Evolutionary conservation across 148 eudicot species (phyloP).

Genomic region (Rhododendron mucronatum): DNA sequence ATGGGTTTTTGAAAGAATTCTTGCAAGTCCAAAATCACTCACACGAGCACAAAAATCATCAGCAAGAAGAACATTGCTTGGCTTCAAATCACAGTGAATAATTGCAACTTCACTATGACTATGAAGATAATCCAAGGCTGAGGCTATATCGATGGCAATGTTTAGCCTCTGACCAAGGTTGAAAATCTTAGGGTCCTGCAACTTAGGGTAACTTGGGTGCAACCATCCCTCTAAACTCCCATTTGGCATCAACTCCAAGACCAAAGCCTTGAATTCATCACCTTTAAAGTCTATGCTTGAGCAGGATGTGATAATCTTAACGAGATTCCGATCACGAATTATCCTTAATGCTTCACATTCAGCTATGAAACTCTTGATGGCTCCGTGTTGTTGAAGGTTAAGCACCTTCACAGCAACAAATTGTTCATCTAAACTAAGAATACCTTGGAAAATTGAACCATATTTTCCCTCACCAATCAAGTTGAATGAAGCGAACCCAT

Average conservation of each 20-base stretch:
- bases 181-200: background rate
- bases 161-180: background rate
- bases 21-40: no score
- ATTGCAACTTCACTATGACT: no score
- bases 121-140: constrained; percentile 11
- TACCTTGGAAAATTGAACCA: constrained; percentile 3
- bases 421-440: background rate
- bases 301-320: constrained; percentile 13
- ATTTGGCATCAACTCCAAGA: constrained; percentile 14
- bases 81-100: no score
- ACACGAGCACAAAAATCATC: no score
- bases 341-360: constrained; percentile 13
- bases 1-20: no score
- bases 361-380: constrained; percentile 1
- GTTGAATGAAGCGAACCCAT: background rate
- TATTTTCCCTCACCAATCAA: constrained; percentile 8
- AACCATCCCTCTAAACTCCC: constrained; percentile 17
- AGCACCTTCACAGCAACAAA: constrained; percentile 14
- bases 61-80: no score
- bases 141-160: constrained; percentile 13
- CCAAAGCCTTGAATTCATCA: constrained; percentile 6
- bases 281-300: background rate
- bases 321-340: background rate
- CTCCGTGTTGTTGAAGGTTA: constrained; percentile 4
- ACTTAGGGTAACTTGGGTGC: background rate